Conservation (phyloP, 1,139 yeast genomes). For the Protomyces inundatus region DNA sequence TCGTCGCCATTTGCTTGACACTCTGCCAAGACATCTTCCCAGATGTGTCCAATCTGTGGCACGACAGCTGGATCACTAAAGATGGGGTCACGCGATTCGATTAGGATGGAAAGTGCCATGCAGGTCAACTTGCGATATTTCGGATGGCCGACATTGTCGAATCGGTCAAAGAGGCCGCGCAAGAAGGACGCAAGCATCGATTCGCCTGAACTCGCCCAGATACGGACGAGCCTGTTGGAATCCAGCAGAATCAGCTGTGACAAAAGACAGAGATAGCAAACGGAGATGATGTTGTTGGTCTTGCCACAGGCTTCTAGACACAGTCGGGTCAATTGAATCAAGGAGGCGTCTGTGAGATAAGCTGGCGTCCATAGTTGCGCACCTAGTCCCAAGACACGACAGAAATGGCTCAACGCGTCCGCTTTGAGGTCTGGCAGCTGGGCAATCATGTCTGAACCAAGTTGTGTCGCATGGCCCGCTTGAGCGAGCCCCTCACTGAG, state of each 20-base stretch:
- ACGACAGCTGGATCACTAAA: slow-evolving; percentile 9
- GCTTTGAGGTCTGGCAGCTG: slow-evolving; percentile 30
- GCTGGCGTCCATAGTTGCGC: background rate
- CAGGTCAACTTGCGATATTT: slow-evolving; percentile 58
- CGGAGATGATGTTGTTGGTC: background rate
- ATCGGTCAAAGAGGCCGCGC: slow-evolving; percentile 30
- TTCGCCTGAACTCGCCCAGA: background rate
- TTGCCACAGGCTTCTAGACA: background rate
- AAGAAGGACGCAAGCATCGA: background rate
- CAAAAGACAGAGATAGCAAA: slow-evolving; percentile 3
- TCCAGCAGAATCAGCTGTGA: slow-evolving; percentile 1
- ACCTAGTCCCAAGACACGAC: slow-evolving; percentile 7
- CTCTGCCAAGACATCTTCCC: slow-evolving; percentile 30
- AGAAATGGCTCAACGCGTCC: slow-evolving; percentile 27
- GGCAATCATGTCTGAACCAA: slow-evolving; percentile 30
- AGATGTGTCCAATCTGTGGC: slow-evolving; percentile 22
- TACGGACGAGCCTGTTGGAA: background rate
- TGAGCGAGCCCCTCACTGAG: slow-evolving; percentile 42
- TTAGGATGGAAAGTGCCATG: slow-evolving; percentile 53
- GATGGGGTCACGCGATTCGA: slow-evolving; percentile 27
- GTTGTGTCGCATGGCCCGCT: slow-evolving; percentile 34
- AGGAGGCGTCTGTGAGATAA: background rate
- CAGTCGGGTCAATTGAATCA: background rate
- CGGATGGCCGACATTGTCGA: slow-evolving; percentile 60
- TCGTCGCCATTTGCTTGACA: slow-evolving; percentile 29